Base-by-base conservation (phyloP, 2,329 filamentous ascomycete genomes). In the Metarhizium guizhouense region DNA sequence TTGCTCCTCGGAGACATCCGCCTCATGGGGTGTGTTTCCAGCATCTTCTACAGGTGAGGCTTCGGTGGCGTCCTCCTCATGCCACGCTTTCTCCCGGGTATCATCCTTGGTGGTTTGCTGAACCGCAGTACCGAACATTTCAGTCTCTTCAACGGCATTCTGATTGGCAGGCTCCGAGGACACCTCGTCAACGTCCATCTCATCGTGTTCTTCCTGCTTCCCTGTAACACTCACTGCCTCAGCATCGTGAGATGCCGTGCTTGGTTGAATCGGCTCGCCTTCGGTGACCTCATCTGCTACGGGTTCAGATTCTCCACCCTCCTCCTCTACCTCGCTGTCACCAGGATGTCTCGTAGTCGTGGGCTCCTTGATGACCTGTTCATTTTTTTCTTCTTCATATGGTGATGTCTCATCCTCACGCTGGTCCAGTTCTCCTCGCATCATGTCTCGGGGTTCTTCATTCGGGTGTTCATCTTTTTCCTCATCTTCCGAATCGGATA, bases 401-500 rank as follows among this genome's bases (percentile, higher is more conserved):
- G 32, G 18, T 14, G 11, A 16, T 29, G 34, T 18, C 18, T 52
- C 49, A 30, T 58, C 45, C 32, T 61, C 29, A 43, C 51, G 53
- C 47, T 57, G 29, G 1, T 40, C 25, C 6, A 52, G 30, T 25
- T 38, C 48, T 8, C 11, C 45, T 10, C n/a, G 45, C 7, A 53
- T 30, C n/a, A 13, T 38, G 4, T 43, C 18, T 13, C 43, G n/a
- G 18, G 13, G 30, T n/a, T 40, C 5, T 48, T 6, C 38, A 34
- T 30, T 34, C 18, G 34, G 2, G 40, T 54, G 25, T 29, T 53
- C 42, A 20, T 62, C 58, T 13, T 73, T 67, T 48, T 71, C 68
- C 36, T 77, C 71, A 53, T 74, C 72, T 49, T 77, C 75, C 2
- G 72, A 75, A 56, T 78, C 74, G 0, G 76, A 77, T 3, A 79